Evolutionary conservation across 1,284 basidiomycete genomes (phyloP), one percentile per base, ranked within the genome.

Genomic region (Peniophora sp.): DNA sequence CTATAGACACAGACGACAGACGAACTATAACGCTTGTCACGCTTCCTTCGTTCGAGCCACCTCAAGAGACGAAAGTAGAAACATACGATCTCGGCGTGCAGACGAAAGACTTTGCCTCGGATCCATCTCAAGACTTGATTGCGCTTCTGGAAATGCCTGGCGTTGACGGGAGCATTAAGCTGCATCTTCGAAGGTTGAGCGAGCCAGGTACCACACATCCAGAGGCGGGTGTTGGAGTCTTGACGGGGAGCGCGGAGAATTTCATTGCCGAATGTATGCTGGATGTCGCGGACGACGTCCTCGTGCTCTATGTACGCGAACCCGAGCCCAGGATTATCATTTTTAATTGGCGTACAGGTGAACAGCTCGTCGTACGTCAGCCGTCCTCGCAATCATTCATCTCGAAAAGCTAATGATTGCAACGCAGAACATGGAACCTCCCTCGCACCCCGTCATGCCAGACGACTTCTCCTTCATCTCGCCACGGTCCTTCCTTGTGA

Each of bases 111-210:
- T 81, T 84, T 53, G 80, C 77, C 0, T 75, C 82, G n/a, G 82
- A 83, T 55, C 80, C 81, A 0, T 72, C 75, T 0, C 81, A 82
- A 58, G 78, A 83, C 56, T 57, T 84, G 45, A 65, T 84, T 39
- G 70, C 73, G 2, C 55, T 78, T 3, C 61, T 82, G 9, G 70
- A 72, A 53, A 63, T 60, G n/a, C 58, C 45, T 41, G 45, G 16
- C 54, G 55, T 63, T 22, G 44, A 36, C 39, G 52, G 44, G 2
- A 53, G 52, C 3, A 45, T 50, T 1, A 48, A 41, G 2, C 45
- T 49, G 3, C 48, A 45, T n/a, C 45, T 54, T 3, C 51, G 56
- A 14, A 51, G 44, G 35, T 50, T 51, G 5, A 39, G 50, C 19
- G 38, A n/a, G 38, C 38, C 38, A 41, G 38, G 19, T 6, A 22